Base-by-base conservation (phyloP, 176 grass and related monocot genomes). In the Paspalum notatum region DNA sequence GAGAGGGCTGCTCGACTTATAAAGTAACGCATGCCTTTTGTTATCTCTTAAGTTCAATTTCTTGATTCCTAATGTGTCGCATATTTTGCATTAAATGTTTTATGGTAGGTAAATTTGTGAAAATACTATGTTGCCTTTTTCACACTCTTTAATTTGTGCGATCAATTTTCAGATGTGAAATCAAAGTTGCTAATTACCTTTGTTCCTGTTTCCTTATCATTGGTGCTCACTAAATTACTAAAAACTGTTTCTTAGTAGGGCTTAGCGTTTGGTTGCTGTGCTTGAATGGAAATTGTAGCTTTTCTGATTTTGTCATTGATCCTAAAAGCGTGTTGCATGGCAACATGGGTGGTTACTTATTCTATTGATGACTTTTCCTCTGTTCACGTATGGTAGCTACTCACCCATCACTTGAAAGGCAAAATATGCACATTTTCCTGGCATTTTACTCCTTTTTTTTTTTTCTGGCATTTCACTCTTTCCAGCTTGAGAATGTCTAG, bases 1-100 rank as follows among this genome's bases (percentile, higher is more conserved):
- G 96, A 71, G 84, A 93, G 55, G 96, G 96, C 21, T 89, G 73
- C 84, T 92, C 90, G 8, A 95, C 86, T 3, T 98, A 98, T 77
- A 88, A 87, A 72, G 96, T 95, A 71, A 87, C 40, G 5, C 18
- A n/a, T 81, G 51, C 4, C 73, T 17, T 86, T 73, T 52, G 6
- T 38, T 71, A 46, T 63, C 72, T 60, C 41, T 62, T 9, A 39
- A 77, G 16, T 38, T 68, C 20, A 24, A 6, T 61, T 51, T 20
- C 37, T 80, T 27, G 49, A 25, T 12, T 9, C 26, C 26, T 27
- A 9, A 59, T 66, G 12, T 77, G 18, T 32, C 2, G 32, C 32
- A 32, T 1, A 3, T 3, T 8, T 59, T 68, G 11, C 12, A 9
- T 57, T 49, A 6, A 66, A 38, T 42, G 13, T 51, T 68, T 26